Evolutionary conservation across 495 filamentous ascomycete genomes (phyloP).

Genomic region (Xylaria telfairii): DNA sequence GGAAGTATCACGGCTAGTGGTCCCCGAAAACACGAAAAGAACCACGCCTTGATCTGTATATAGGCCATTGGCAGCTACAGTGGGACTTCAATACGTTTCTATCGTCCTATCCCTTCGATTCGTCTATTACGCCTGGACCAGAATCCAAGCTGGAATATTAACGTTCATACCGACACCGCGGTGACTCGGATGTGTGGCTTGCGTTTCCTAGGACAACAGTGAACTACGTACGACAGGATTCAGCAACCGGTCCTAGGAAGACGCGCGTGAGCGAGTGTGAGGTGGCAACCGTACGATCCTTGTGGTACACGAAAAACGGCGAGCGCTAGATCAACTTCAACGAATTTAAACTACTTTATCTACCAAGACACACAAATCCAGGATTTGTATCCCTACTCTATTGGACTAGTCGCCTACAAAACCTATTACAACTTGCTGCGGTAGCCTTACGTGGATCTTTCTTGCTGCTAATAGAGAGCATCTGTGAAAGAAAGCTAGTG

Average conservation of each 20-base stretch:
- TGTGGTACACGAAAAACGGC: slow-evolving; percentile 10
- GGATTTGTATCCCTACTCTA: not conserved
- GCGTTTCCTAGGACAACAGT: not conserved
- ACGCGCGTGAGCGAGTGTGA: slow-evolving; percentile 2
- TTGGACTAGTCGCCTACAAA: not conserved
- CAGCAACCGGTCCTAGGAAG: not conserved
- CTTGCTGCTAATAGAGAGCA: slow-evolving; percentile 14
- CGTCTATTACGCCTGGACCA: slow-evolving; percentile 12
- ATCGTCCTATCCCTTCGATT: not conserved
- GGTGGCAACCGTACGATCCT: slow-evolving; percentile 20
- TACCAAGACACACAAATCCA: not conserved
- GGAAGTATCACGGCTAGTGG: slow-evolving; percentile 12
- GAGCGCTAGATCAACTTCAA: slow-evolving; percentile 5
- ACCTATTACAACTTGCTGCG: slow-evolving; percentile 6
- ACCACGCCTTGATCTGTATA: not conserved
- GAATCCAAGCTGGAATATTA: not conserved
- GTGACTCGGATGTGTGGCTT: not conserved
- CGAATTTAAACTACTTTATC: slow-evolving; percentile 5
- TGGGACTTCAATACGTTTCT: slow-evolving; percentile 11
- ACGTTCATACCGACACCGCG: not conserved
- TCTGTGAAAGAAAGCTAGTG: not conserved
- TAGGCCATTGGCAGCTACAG: slow-evolving; percentile 1
- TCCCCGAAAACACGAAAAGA: slow-evolving; percentile 7
- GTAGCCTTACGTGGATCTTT: slow-evolving; percentile 12
- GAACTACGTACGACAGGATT: not conserved